Percentiles rank a stretch among this genome's conserved stretches.
phyloP scores from a whole-genome alignment of 1,284 basidiomycete species.

The Tylopilus sp. region DNA sequence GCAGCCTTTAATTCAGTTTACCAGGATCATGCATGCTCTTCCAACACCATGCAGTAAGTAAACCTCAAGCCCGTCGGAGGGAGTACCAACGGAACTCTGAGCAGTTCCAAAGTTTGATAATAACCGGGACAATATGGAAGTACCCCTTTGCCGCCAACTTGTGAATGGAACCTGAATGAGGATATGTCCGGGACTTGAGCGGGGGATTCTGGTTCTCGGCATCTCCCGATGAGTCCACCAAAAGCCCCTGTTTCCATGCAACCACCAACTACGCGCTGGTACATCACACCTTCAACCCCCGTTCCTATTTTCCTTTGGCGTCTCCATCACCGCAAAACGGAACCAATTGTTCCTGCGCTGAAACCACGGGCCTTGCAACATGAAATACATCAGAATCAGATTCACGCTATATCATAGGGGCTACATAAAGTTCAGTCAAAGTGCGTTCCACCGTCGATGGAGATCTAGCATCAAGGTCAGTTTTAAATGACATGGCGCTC shows the following conservation, averaged over 20 bases:
- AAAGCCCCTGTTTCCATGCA: neutral
- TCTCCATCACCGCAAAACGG: neutral
- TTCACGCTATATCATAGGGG: neutral
- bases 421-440: conserved; percentile 31
- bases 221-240: neutral
- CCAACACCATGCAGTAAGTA: neutral
- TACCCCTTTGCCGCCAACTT: too few relatives aligned
- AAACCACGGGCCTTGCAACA: neutral
- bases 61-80: neutral
- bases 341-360: neutral
- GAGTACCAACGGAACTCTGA: neutral
- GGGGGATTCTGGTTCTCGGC: neutral
- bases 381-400: conserved; percentile 1
- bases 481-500: neutral
- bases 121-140: too few relatives aligned
- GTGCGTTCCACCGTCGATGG: conserved; percentile 36
- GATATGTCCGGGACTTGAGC: neutral
- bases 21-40: neutral
- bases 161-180: neutral
- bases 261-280: neutral
- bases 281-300: neutral
- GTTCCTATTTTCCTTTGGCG: neutral
- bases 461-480: conserved; percentile 25
- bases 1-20: too few relatives aligned
- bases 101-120: too few relatives aligned